Base-by-base conservation (phyloP, 2,329 filamentous ascomycete species). In the Lachnellula hyalina region DNA sequence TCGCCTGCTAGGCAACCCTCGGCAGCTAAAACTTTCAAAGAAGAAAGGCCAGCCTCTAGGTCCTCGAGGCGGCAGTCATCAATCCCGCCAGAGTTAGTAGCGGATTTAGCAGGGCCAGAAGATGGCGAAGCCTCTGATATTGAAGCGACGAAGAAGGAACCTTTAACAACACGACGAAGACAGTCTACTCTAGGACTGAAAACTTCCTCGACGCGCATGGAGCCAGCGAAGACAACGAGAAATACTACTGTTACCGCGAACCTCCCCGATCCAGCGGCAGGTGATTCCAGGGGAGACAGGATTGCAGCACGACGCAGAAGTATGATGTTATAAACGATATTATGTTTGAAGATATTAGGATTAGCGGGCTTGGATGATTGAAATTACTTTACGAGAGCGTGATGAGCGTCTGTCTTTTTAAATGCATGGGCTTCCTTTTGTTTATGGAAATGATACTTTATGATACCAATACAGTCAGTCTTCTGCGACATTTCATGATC, bases 311-410 rank as follows among this genome's bases (percentile, higher is more conserved):
- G 68, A 44, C 66, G 68, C 50, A 63, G 65, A 56, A 70, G 68
- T 50, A 70, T 68, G 68, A 69, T 70, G 67, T 58, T 69, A 68
- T 70, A 64, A 68, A 61, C 55, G 59, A 56, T 17, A 25, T 57
- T 47, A 51, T 42, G 53, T 40, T n/a, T 40, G 15, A 40, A 45
- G 41, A 58, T 44, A 42, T 12, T 32, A 42, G 41, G 56, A 59
- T 57, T 49, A 42, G 49, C 42, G 49, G 41, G 56, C 35, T 63
- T 59, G 61, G 62, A 61, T 60, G 46, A 52, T 58, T 21, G 57
- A 51, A 60, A 54, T 64, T 60, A 47, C 54, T 44, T 59, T 55
- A 53, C 28, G n/a, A n/a, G 23, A 54, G 34, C 40, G 52, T 47
- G 42, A 54, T 35, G 23, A 40, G 47, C 49, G 52, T 36, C 42